A percentile compares a stretch with the other conserved stretches of the same genome.
Conservation (phyloP, 768 basidiomycete genomes). For the Termitomyces sp. region DNA sequence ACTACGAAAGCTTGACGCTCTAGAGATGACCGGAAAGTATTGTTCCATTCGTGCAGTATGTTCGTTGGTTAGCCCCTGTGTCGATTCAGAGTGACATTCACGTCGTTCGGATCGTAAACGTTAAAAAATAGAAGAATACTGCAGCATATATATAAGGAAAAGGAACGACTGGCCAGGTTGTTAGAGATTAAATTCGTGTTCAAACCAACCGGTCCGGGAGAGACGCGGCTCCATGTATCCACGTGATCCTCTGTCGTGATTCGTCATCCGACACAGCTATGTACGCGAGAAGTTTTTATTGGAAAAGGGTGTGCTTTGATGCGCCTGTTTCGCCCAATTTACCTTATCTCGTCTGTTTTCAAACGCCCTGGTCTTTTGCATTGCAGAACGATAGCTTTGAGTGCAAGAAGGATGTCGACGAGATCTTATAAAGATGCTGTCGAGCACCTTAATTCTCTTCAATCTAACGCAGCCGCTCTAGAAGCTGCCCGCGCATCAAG, state of each 20-base stretch:
- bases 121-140: neutral
- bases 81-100: neutral
- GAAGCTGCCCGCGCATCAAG: constrained; percentile 70
- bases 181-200: neutral
- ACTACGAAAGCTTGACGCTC: constrained; percentile 6
- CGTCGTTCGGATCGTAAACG: neutral
- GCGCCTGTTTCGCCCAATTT: constrained; percentile 6
- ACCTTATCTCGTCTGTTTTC: constrained; percentile 12
- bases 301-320: neutral
- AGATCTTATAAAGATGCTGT: constrained; percentile 72
- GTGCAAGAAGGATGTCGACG: constrained; percentile 44
- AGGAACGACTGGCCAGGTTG: neutral
- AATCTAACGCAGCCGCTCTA: constrained; percentile 91
- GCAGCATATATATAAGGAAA: constrained; percentile 6
- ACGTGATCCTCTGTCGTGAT: constrained; percentile 11
- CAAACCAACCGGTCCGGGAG: neutral
- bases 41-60: constrained; percentile 12
- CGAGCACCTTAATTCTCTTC: constrained; percentile 68
- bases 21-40: constrained; percentile 19
- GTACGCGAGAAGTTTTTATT: constrained; percentile 6
- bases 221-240: neutral
- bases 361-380: constrained; percentile 3
- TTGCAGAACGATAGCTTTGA: neutral
- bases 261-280: neutral
- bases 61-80: neutral